A percentile compares a stretch with the other conserved stretches of the same genome.
These are phyloP conservation scores for Trypanosoma scelopori DNA, from an alignment of 208 protist species.

Conservation along the genomic window DNA sequence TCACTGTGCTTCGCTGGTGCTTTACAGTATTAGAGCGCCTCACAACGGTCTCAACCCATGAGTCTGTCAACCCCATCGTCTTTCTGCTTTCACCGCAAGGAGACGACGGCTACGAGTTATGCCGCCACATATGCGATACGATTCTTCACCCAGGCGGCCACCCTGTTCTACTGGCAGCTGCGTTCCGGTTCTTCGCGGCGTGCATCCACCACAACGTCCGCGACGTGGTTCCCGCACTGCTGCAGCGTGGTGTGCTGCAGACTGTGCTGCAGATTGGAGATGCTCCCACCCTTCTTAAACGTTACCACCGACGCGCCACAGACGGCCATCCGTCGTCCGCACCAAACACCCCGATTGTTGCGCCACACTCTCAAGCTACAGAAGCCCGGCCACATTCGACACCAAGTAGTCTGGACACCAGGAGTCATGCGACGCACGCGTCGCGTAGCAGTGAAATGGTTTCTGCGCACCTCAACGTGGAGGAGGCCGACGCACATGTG, in stretches of 20 bases:
- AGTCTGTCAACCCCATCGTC: slow-evolving; percentile 55
- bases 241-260: slow-evolving; percentile 73
- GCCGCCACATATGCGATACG: slow-evolving; percentile 23
- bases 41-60: slow-evolving; percentile 37
- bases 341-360: background rate
- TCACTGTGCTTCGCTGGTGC: slow-evolving; percentile 47
- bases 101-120: slow-evolving; percentile 30
- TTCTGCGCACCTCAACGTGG: background rate
- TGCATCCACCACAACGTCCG: slow-evolving; percentile 84
- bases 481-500: background rate
- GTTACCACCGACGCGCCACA: slow-evolving; percentile 5
- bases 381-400: background rate
- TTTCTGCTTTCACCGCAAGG: slow-evolving; percentile 47
- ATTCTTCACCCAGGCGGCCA: slow-evolving; percentile 58
- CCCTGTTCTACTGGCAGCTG: slow-evolving; percentile 53
- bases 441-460: no score
- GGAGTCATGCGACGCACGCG: background rate
- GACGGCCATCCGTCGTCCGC: background rate
- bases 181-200: slow-evolving; percentile 55
- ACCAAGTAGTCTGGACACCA: background rate
- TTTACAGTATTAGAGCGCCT: slow-evolving; percentile 52
- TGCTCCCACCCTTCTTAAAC: slow-evolving; percentile 23
- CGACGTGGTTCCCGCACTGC: slow-evolving; percentile 78
- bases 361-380: background rate
- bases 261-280: slow-evolving; percentile 51